These are phyloP conservation scores for Davidsoniella neocaledoniae DNA, from an alignment of 2,329 filamentous ascomycete genomes.

Conservation along the genomic window DNA sequence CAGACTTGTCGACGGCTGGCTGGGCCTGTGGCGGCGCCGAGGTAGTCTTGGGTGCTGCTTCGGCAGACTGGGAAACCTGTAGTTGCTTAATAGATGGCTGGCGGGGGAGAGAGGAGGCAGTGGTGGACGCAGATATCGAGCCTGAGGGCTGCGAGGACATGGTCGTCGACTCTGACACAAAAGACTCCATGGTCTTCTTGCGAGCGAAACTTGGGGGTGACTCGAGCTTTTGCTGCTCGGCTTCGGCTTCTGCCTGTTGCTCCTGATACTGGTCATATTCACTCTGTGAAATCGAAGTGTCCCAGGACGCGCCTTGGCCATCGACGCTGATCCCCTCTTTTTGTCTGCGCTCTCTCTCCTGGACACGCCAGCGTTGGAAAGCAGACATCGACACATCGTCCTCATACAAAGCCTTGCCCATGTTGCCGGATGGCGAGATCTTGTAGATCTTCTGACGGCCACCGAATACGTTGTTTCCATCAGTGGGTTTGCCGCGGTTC, in stretches of 20 bases:
- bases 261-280: not conserved
- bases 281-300: not conserved
- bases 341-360: conserved; percentile 36
- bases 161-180: conserved; percentile 24
- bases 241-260: no score
- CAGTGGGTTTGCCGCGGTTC: conserved; percentile 62
- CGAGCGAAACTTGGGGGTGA: conserved; percentile 1
- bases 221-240: not conserved
- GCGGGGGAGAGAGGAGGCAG: not conserved
- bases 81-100: not conserved
- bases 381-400: conserved; percentile 67
- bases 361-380: conserved; percentile 59
- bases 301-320: not conserved
- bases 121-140: not conserved
- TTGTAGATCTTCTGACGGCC: conserved; percentile 93
- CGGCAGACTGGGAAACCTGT: not conserved
- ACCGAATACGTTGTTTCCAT: conserved; percentile 87
- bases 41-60: not conserved
- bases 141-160: conserved; percentile 5
- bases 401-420: conserved; percentile 63
- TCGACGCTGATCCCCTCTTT: not conserved
- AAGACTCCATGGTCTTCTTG: not conserved
- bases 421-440: conserved; percentile 40
- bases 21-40: not conserved
- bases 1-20: conserved; percentile 21